Evolutionary conservation across 176 grass and related monocot genomes (phyloP), one percentile per base, ranked within the genome.

Genomic region (Zoysia japonica): DNA sequence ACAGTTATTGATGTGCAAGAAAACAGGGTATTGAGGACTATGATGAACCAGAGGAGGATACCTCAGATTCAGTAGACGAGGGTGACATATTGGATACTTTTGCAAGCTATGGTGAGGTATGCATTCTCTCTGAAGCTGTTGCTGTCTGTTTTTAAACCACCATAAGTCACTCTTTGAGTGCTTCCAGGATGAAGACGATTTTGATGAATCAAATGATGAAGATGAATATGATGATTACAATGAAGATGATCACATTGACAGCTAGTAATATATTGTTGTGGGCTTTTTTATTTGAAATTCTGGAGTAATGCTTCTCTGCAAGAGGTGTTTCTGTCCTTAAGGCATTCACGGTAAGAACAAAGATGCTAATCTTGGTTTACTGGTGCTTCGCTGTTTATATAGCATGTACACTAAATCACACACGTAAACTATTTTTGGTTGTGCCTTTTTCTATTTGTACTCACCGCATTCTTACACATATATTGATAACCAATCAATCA

Each of bases 11-110:
- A 52, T 80, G 13, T 56, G 61, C 83, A 65, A 73, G 65, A 82
- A 86, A 86, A 76, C 59, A 98, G 96, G 92, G 90, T 41, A 89
- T 98, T 39, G 85, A 87, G 54, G 88, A 76, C 36, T 80, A 85
- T 35, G 85, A 89, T 42, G 87, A 86, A 85, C 35, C 75, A 74
- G 72, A 54, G 8, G 76, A 79, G 45, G 88, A 90, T 69, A 71
- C 9, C 42, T 93, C 85, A 77, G 77, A 75, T 69, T 89, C 87
- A 49, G 83, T 84, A 87, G 70, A 65, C 20, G 75, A 87, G n/a
- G 52, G 72, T 50, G 55, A 43, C 6, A 53, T 2, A 49, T 9
- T 37, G 5, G 35, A 47, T 61, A 52, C 74, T 1, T 75, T 60
- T 79, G 63, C 20, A 63, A 74, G 60, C 54, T 80, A 77, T n/a